A percentile compares a stretch with the other conserved stretches of the same genome.
These are phyloP conservation scores for Hirsutella rhossiliensis DNA, from an alignment of 2,329 filamentous ascomycete species.

Conservation along the genomic window DNA sequence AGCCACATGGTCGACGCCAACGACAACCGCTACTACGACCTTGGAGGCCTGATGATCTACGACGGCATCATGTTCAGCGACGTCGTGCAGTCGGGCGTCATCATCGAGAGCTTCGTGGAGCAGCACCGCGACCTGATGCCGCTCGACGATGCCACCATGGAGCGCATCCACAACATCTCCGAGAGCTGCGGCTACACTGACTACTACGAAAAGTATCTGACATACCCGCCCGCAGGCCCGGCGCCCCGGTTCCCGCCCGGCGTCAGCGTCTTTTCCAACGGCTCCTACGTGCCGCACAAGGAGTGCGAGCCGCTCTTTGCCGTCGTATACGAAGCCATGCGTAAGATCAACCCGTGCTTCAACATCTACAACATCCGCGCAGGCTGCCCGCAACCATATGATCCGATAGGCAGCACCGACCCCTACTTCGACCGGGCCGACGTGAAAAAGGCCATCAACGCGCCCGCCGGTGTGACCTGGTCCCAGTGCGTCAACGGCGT, in stretches of 20 bases:
- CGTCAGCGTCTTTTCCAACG: slow-evolving; percentile 15
- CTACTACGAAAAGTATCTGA: slow-evolving; percentile 48
- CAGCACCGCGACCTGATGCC: slow-evolving; percentile 48
- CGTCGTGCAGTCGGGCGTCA: slow-evolving; percentile 28
- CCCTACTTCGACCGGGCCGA: slow-evolving; percentile 63
- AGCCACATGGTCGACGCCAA: slow-evolving; percentile 58
- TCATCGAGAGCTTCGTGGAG: slow-evolving; percentile 47
- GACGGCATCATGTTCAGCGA: slow-evolving; percentile 52
- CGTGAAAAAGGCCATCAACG: slow-evolving; percentile 58
- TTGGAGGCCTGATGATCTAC: slow-evolving; percentile 59
- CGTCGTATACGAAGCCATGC: slow-evolving; percentile 40
- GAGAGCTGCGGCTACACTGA: slow-evolving; percentile 50
- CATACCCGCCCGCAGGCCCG: slow-evolving; percentile 54
- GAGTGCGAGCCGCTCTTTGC: slow-evolving; percentile 47
- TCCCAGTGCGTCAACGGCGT: slow-evolving; percentile 2
- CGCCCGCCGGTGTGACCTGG: slow-evolving; percentile 27
- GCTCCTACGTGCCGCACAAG: slow-evolving; percentile 17
- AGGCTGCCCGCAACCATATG: slow-evolving; percentile 59
- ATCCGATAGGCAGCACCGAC: slow-evolving; percentile 59
- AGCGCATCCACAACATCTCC: slow-evolving; percentile 36
- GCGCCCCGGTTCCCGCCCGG: slow-evolving; percentile 40
- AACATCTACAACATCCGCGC: slow-evolving; percentile 63
- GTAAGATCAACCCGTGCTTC: slow-evolving; percentile 62
- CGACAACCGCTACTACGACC: slow-evolving; percentile 53
- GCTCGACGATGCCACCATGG: slow-evolving; percentile 47